Evolutionary conservation across 352 stramenopile species (phyloP), one percentile per base, ranked within the genome.

Genomic region (Globisporangium emineosum): DNA sequence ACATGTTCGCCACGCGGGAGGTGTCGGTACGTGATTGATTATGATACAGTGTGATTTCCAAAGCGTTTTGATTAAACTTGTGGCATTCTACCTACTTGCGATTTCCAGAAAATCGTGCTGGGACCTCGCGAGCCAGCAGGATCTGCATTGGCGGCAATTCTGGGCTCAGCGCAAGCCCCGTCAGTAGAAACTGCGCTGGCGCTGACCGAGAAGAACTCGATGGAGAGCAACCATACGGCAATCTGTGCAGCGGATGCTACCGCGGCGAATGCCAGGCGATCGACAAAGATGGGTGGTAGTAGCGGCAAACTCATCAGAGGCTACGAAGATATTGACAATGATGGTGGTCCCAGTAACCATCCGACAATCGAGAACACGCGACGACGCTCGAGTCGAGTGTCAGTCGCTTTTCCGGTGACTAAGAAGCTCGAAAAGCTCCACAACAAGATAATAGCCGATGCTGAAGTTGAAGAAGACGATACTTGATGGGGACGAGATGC

Each of bases 1-100:
- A 89, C 60, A 71, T 86, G 58, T 81, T 89, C 21, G 73, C 73
- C 0, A 79, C 79, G 17, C 68, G 76, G 0, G 76, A 89, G 19
- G 58, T 58, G 3, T 80, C 77, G 68, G 71, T 77, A 67, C n/a
- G 66, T 59, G 29, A 3, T 61, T 0, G 52, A n/a, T 58, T 29
- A 0, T 27, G 2, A 37, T 10, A 12, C 32, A 37, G 12, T 27
- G 13, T 23, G n/a, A 17, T 40, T 23, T 27, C 5, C 43, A 25
- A 23, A 50, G 8, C 0, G 3, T 50, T 21, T 27, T 13, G 17
- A 29, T n/a, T 8, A 29, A 27, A 50, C 6, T 10, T 45, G 13
- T 21, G 6, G 7, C 43, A 25, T 27, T 27, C 25, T 7, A 2
- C 23, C 13, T 53, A 10, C 9, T 33, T 53, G 2, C 51, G 8